Base-by-base conservation (phyloP, 1,284 basidiomycete genomes). In the Trametes hirsuta region DNA sequence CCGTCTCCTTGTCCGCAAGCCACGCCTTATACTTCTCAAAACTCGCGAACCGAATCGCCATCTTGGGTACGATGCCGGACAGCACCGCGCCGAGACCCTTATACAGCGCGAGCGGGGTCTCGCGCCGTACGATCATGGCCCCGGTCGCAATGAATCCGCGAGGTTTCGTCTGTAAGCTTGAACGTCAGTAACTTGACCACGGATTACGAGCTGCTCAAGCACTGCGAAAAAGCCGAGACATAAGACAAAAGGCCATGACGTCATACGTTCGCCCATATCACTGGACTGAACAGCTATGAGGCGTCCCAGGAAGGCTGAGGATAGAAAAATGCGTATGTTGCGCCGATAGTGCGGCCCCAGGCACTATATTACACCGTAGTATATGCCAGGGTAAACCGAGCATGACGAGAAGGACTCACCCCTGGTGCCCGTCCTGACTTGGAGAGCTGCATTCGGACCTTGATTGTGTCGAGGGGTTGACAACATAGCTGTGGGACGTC, bases 41-140 rank as follows among this genome's bases (percentile, higher is more conserved):
- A 74, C 92, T 94, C 41, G 97, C 96, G 76, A 99, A 99, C 44
- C 97, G 93, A 73, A 97, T 98, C 53, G 95, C 95, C 97, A 99
- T 99, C 81, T 99, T 99, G 4, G 97, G 97, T 1, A 98, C 95
- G 74, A 99, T 99, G 34, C 95, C 95, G 11, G 94, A 92, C 22
- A 97, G 81, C 39, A 99, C 97, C n/a, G 97, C 97, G 41, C 97
- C 97, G 44, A 99, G 86, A 71, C 96, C 97, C 76, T 99, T 99
- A 86, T 99, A 99, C 42, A 99, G 79, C 15, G 97, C 97, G 18
- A 98, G 84, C 0, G 94, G 93, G 4, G 95, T 97, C 79, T 99
- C 97, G 48, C 95, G 86, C 64, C 84, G 85, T 35, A 95, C 87
- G 66, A 99, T 99, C 75, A 92, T 88, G 18, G 84, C 79, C 22